Percentiles rank a stretch among this genome's conserved stretches.
Evolutionary conservation across 176 grass and related monocot species (phyloP).

Genomic region (Aegilops bicornis): DNA sequence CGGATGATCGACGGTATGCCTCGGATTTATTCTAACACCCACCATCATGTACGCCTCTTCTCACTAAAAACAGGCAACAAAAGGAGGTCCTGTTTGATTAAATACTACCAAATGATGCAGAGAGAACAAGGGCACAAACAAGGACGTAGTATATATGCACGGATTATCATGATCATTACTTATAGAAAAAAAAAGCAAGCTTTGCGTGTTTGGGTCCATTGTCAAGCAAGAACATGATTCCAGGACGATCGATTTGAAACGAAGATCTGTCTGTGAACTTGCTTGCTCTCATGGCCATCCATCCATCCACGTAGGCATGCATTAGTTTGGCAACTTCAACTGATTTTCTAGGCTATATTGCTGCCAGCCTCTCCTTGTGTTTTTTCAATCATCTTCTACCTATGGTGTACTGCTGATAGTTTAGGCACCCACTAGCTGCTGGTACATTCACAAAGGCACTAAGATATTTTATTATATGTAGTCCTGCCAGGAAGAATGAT

Average conservation of each 20-base stretch:
- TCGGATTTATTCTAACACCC: no score
- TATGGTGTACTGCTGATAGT: background rate
- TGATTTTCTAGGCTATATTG: background rate
- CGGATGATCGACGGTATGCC: no score
- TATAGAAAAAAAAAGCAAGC: background rate
- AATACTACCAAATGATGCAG: background rate
- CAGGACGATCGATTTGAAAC: background rate
- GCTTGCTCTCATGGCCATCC: background rate
- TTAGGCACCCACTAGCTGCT: background rate
- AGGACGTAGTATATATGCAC: background rate
- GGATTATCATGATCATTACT: background rate
- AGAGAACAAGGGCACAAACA: background rate
- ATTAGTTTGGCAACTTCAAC: background rate
- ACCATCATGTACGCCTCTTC: background rate
- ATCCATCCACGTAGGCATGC: background rate
- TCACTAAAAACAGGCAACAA: background rate
- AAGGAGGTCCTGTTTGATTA: background rate
- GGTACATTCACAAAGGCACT: background rate
- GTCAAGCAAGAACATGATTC: slow-evolving; percentile 38
- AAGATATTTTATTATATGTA: background rate
- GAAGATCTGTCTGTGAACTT: background rate
- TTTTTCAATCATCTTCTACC: background rate
- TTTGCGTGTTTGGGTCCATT: background rate
- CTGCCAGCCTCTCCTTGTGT: slow-evolving; percentile 23
- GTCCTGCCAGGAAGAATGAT: background rate